Evolutionary conservation across 805 yeast genomes (phyloP).

Genomic region (Torulaspora gathmanii): DNA sequence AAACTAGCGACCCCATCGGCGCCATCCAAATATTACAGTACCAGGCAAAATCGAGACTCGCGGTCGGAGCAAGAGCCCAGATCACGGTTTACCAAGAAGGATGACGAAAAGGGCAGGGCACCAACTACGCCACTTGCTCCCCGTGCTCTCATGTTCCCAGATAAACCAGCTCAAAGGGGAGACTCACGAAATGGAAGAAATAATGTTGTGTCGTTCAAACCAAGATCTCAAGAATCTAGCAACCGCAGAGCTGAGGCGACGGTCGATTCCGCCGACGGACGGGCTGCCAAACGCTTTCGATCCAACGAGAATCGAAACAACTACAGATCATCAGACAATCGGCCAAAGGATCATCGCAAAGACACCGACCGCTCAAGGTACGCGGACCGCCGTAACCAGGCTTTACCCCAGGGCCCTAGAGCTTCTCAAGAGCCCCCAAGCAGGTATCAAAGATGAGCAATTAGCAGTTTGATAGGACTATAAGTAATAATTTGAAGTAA

Average conservation of each 20-base stretch:
- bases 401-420: conserved; percentile 28
- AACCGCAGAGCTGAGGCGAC: conserved; percentile 7
- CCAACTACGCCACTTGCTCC: conserved; percentile 5
- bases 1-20: background rate
- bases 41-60: conserved; percentile 6
- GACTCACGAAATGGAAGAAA: conserved; percentile 5
- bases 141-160: conserved; percentile 11
- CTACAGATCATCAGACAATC: conserved; percentile 6
- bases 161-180: conserved; percentile 13
- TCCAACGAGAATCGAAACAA: conserved; percentile 9
- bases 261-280: conserved; percentile 11
- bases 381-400: conserved; percentile 8
- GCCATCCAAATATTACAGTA: conserved; percentile 2
- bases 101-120: conserved; percentile 4
- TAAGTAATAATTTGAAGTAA: background rate
- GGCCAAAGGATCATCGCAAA: conserved; percentile 1
- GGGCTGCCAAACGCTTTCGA: conserved; percentile 14
- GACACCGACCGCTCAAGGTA: conserved; percentile 12
- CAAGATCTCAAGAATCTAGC: background rate
- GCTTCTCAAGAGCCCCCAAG: conserved; percentile 13
- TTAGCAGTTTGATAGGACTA: background rate
- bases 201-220: background rate
- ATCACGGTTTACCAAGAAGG: conserved; percentile 1
- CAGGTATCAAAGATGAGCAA: conserved; percentile 21
- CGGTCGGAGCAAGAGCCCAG: conserved; percentile 6